These are phyloP conservation scores for Ceratobasidium sp. DNA, from an alignment of 1,284 basidiomycete species.

Conservation along the genomic window DNA sequence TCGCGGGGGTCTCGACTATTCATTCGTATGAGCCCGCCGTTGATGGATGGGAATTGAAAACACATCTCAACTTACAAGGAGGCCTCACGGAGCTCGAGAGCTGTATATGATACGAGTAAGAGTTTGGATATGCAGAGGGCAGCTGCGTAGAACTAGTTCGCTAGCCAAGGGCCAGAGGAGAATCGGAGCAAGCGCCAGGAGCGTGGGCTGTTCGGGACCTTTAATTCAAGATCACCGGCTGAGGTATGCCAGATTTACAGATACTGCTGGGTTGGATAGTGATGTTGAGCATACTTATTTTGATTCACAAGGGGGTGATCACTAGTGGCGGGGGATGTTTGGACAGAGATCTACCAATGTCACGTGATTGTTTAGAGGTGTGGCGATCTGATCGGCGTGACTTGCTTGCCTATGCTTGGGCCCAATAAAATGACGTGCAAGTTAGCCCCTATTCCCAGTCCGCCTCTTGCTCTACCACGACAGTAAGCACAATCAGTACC, in stretches of 20 bases:
- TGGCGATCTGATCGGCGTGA: constrained; percentile 5
- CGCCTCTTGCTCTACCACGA: constrained; percentile 1
- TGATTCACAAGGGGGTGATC: background rate
- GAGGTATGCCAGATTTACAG: too few species aligned
- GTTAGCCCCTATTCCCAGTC: constrained; percentile 27
- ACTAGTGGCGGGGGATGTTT: constrained; percentile 22
- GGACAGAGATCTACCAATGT: background rate
- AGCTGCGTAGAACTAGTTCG: background rate
- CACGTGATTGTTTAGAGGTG: background rate
- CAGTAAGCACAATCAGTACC: background rate
- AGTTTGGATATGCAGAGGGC: background rate
- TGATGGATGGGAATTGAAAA: constrained; percentile 1
- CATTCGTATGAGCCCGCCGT: background rate
- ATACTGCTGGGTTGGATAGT: too few species aligned
- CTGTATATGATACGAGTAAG: background rate
- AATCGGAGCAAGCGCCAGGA: background rate
- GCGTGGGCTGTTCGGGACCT: background rate
- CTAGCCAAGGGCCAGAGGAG: background rate
- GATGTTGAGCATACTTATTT: too few species aligned
- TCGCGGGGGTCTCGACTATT: background rate
- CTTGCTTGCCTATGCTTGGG: constrained; percentile 22
- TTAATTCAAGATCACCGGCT: too few species aligned
- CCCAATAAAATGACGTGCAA: constrained; percentile 21
- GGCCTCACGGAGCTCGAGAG: background rate
- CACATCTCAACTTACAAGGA: background rate